phyloP scores from a whole-genome alignment of 1,284 basidiomycete species.

The Quambalaria eucalypti region DNA sequence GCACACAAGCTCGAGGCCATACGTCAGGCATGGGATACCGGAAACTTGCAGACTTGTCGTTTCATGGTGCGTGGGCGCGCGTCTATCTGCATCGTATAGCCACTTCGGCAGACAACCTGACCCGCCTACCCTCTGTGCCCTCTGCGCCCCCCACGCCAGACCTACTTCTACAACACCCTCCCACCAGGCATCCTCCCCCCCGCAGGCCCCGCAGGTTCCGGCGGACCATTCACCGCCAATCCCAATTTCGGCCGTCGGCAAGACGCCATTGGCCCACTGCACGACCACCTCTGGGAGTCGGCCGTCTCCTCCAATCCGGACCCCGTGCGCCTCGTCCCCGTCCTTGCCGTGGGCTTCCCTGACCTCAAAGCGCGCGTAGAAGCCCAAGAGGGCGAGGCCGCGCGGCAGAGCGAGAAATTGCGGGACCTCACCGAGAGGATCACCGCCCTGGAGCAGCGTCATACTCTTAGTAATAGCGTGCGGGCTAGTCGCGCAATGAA shows the following conservation, averaged over 20 bases:
- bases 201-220: not conserved
- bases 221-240: slow-evolving; percentile 21
- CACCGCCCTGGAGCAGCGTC: slow-evolving; percentile 26
- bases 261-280: slow-evolving; percentile 37
- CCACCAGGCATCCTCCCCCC: slow-evolving; percentile 1
- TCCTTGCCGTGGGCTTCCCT: slow-evolving; percentile 39
- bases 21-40: slow-evolving; percentile 35
- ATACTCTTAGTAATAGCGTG: slow-evolving; percentile 30
- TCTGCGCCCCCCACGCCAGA: not conserved
- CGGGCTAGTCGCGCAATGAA: slow-evolving; percentile 25
- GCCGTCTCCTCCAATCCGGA: slow-evolving; percentile 41
- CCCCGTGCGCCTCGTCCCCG: slow-evolving; percentile 26
- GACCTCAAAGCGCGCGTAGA: slow-evolving; percentile 36
- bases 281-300: slow-evolving; percentile 38
- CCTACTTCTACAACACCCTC: slow-evolving; percentile 36
- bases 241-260: slow-evolving; percentile 27
- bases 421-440: slow-evolving; percentile 16
- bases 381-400: slow-evolving; percentile 27
- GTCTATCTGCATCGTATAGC: not conserved
- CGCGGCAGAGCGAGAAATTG: slow-evolving; percentile 24
- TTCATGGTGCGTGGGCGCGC: slow-evolving; percentile 17
- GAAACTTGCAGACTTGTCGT: slow-evolving; percentile 31
- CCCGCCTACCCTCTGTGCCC: slow-evolving; percentile 2
- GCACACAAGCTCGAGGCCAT: slow-evolving; percentile 32
- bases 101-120: no score